Conservation (phyloP, 108 stramenopile genomes). For the Cyclostephanos tholiformis region DNA sequence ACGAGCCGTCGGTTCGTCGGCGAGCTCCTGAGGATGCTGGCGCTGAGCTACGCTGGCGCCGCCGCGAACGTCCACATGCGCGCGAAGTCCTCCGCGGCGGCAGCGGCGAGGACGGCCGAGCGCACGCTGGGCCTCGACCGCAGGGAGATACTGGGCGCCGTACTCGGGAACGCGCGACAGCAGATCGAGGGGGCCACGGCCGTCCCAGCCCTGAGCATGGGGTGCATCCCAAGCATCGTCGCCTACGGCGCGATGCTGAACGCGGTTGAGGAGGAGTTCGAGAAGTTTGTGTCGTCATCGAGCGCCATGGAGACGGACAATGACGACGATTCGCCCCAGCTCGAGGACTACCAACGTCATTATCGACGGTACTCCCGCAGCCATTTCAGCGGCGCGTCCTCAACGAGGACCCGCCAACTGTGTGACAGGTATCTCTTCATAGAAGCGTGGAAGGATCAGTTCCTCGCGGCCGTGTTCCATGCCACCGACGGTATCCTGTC, state of each 20-base stretch:
- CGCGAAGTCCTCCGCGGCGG: neutral
- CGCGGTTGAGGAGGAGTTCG: slow-evolving; percentile 54
- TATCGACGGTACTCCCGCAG: slow-evolving; percentile 39
- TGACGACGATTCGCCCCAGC: slow-evolving; percentile 17
- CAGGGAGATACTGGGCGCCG: slow-evolving; percentile 14
- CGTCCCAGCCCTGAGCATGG: slow-evolving; percentile 33
- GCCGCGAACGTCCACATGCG: neutral
- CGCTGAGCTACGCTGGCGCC: slow-evolving; percentile 11
- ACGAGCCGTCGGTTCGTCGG: slow-evolving; percentile 57
- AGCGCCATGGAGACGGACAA: slow-evolving; percentile 17
- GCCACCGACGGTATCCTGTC: slow-evolving; percentile 35
- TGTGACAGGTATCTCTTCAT: slow-evolving; percentile 28
- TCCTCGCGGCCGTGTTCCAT: slow-evolving; percentile 29
- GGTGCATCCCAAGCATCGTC: slow-evolving; percentile 54
- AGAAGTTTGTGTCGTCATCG: slow-evolving; percentile 8
- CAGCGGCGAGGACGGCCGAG: neutral
- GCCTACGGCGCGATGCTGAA: slow-evolving; percentile 67
- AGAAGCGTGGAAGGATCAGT: slow-evolving; percentile 39
- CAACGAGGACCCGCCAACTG: neutral
- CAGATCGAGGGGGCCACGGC: slow-evolving; percentile 41
- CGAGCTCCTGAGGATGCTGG: slow-evolving; percentile 35
- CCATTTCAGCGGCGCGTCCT: slow-evolving; percentile 5
- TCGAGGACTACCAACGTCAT: slow-evolving; percentile 49
- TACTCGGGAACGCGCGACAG: slow-evolving; percentile 28
- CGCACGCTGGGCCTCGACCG: slow-evolving; percentile 31